Base-by-base conservation (phyloP, 2,329 filamentous ascomycete genomes). In the Aaosphaeria pasadenensis region DNA sequence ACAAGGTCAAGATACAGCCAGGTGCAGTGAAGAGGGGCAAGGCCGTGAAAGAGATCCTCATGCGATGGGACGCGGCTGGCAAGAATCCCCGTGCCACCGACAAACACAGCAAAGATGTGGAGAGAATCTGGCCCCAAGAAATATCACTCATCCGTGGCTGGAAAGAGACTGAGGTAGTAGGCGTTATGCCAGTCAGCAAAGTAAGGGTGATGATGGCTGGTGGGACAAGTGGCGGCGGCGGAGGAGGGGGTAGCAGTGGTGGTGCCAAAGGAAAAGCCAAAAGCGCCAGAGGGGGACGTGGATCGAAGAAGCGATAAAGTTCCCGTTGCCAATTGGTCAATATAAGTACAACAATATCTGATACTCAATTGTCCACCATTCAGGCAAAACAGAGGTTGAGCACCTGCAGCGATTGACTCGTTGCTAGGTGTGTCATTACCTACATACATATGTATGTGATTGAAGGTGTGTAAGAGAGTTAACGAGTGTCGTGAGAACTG, bases 1-100 rank as follows among this genome's bases (percentile, higher is more conserved):
- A 96, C 77, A 95, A 95, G 71, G 89, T 86, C 46, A 99, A 99
- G 76, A 71, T 99, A 59, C 94, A 97, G 71, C 94, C 94, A 0
- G 94, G 94, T 0, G 73, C 84, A 0, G 80, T 86, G 54, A 99
- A 97, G 78, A 96, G 96, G 74, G 92, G 94, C 7, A 97, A 96
- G 68, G 91, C 91, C 0, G 84, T 96, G 42, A 89, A 89, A 67
- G 92, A 97, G 71, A 86, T 97, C 31, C 71, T 97, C n/a, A 84
- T 86, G 43, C 81, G 82, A 50, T 96, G 92, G 91, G 80, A 86
- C 55, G 71, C 77, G 17, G 89, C 84, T 43, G 81, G 84, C 5
- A 77, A 75, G 45, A 77, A 77, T 43, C 53, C 64, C 6, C 72
- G 70, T 51, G 70, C 68, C 28, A 51, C 73, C 6, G 76, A 79